A percentile compares a stretch with the other conserved stretches of the same genome.
Evolutionary conservation across 306 rosid genomes (phyloP).

Genomic region (Lupinus albus): DNA sequence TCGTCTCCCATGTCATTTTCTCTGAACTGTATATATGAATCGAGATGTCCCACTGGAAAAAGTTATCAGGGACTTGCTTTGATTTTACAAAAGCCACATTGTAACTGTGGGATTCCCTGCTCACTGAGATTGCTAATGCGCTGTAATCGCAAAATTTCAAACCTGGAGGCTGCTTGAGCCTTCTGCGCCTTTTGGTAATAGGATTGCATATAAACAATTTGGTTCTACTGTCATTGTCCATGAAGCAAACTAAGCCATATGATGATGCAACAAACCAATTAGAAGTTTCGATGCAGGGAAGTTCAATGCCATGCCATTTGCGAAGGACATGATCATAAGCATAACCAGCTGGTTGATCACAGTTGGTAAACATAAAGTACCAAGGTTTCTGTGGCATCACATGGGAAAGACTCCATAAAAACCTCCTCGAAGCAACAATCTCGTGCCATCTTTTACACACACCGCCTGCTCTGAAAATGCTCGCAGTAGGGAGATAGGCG

Average conservation of each 20-base stretch:
- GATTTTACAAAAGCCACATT: slow-evolving; percentile 74
- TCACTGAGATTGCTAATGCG: slow-evolving; percentile 73
- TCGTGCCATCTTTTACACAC: slow-evolving; percentile 88
- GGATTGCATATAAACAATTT: slow-evolving; percentile 79
- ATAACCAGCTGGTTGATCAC: slow-evolving; percentile 71
- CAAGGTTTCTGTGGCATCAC: slow-evolving; percentile 77
- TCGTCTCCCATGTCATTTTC: slow-evolving; percentile 58
- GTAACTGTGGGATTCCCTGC: slow-evolving; percentile 58
- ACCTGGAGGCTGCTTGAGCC: slow-evolving; percentile 76
- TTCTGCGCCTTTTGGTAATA: slow-evolving; percentile 55
- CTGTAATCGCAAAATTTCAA: slow-evolving; percentile 68
- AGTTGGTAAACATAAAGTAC: slow-evolving; percentile 92
- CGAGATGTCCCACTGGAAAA: slow-evolving; percentile 77
- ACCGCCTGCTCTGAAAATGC: slow-evolving; percentile 80
- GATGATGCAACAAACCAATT: slow-evolving; percentile 75
- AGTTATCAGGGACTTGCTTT: slow-evolving; percentile 79
- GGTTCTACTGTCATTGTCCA: slow-evolving; percentile 74
- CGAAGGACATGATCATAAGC: slow-evolving; percentile 77
- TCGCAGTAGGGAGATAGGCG: slow-evolving; percentile 78
- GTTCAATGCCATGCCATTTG: slow-evolving; percentile 87
- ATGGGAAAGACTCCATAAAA: slow-evolving; percentile 65
- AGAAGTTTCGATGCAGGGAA: slow-evolving; percentile 68
- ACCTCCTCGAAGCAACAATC: slow-evolving; percentile 69
- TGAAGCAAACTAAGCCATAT: slow-evolving; percentile 79
- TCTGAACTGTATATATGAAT: slow-evolving; percentile 70